These are phyloP conservation scores for Xylariomycetidae sp. DNA, from an alignment of 2,329 filamentous ascomycete species.

Conservation along the genomic window DNA sequence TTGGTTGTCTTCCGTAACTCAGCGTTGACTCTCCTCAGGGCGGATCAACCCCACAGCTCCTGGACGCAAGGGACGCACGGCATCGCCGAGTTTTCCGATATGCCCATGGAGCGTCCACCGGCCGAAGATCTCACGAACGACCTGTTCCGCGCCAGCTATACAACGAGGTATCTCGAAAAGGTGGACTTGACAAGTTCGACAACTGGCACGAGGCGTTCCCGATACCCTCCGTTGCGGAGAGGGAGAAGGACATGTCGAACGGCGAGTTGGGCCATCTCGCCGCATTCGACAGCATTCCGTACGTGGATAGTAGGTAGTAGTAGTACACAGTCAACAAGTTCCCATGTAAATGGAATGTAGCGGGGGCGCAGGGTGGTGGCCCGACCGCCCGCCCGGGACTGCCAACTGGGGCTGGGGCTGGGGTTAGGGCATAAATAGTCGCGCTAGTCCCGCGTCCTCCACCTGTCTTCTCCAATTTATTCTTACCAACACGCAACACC, in stretches of 20 bases:
- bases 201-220: constrained; percentile 17
- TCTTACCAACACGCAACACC: too few relatives aligned
- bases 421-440: too few relatives aligned
- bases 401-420: too few relatives aligned
- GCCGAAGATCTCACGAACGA: constrained; percentile 18
- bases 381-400: too few relatives aligned
- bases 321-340: too few relatives aligned
- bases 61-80: constrained; percentile 26
- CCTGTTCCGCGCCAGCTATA: constrained; percentile 22
- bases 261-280: constrained; percentile 19
- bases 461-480: too few relatives aligned
- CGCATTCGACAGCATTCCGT: constrained; percentile 21
- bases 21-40: constrained; percentile 9
- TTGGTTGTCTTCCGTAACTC: not conserved
- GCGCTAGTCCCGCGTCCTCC: too few relatives aligned
- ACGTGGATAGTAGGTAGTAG: constrained; percentile 23
- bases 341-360: too few relatives aligned
- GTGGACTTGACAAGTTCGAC: constrained; percentile 18
- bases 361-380: too few relatives aligned
- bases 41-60: constrained; percentile 21
- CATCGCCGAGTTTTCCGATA: constrained; percentile 25
- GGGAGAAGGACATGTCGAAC: constrained; percentile 18
- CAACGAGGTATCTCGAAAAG: constrained; percentile 20
- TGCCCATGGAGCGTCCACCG: constrained; percentile 20
- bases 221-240: constrained; percentile 13